Evolutionary conservation across 768 basidiomycete genomes (phyloP), one percentile per base, ranked within the genome.

Genomic region (Pholiota molesta): DNA sequence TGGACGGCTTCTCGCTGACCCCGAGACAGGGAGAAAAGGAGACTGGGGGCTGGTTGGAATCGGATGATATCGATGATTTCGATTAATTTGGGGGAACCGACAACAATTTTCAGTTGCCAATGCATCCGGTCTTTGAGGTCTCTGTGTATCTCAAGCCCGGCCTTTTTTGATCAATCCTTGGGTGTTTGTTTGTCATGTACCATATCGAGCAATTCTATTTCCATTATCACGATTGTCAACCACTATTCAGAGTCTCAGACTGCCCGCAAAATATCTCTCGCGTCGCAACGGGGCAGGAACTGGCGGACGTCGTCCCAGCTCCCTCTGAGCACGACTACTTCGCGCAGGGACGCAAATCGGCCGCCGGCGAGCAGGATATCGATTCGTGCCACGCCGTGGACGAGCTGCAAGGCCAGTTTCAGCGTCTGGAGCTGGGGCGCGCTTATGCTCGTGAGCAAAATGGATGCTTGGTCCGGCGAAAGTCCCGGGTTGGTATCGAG

Each of bases 61-160:
- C 73, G 21, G 86, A 88, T 66, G 86, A 87, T 66, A 88, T 88
- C 55, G 84, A 86, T 65, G 81, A 85, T 26, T 82, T 77, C 21
- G 69, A 69, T 73, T 51, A 62, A 51, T 49, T n/a, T 56, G 37
- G n/a, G 23, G 33, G 42, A 17, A 29, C 33, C 16, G 19, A 23
- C 28, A 23, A 39, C 29, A 44, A 21, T 11, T 60, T 5, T 31
- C 31, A 31, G 6, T 31, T 31, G 2, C 9, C 35, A 40, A n/a
- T 6, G 28, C 42, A 17, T 35, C 49, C 45, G 37, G 44, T 39
- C 11, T 52, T 56, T 28, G 29, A 39, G 40, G 52, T 39, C 21
- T 44, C 21, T 47, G 51, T 58, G 47, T 58, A 58, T 47, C 21
- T 23, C 33, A 21, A 19, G 6, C 19, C 47, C 7, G 9, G 23